Percentiles rank a stretch among this genome's conserved stretches.
Evolutionary conservation across 371 early-diverging fungal genomes (phyloP).

Genomic region (Amoeboaphelidium occidentale): DNA sequence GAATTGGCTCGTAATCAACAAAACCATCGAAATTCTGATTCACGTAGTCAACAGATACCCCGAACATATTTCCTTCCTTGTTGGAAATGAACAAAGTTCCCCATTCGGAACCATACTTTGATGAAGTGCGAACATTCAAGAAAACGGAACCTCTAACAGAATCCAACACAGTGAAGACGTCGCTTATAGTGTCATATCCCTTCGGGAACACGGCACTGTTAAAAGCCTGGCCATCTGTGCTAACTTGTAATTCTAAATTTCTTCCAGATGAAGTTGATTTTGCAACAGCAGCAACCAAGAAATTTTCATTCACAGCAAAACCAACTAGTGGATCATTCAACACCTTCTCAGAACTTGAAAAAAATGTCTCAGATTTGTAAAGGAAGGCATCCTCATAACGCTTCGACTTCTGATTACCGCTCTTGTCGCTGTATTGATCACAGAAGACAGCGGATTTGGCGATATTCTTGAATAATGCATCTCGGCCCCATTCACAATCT

Average conservation of each 20-base stretch:
- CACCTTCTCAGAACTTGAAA: neutral
- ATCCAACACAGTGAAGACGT: neutral
- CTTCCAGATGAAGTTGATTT: neutral
- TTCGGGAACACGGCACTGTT: neutral
- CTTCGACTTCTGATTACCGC: constrained; percentile 23
- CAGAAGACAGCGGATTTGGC: constrained; percentile 32
- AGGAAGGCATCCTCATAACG: neutral
- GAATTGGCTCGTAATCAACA: constrained; percentile 83
- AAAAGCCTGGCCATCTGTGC: neutral
- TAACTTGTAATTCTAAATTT: constrained; percentile 8
- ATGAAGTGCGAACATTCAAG: neutral
- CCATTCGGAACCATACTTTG: neutral
- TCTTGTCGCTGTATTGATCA: constrained; percentile 26
- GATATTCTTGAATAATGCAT: constrained; percentile 23
- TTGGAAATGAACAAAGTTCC: neutral
- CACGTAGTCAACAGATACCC: neutral
- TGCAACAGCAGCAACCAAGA: neutral
- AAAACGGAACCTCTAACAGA: neutral
- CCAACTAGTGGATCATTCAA: neutral
- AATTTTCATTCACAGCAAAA: neutral
- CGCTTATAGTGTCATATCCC: neutral
- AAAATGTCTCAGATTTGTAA: neutral
- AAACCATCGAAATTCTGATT: neutral
- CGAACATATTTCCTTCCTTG: neutral
- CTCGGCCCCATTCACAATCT: constrained; percentile 48